Evolutionary conservation across 352 stramenopile genomes (phyloP).

Genomic region (Pythium biforme): DNA sequence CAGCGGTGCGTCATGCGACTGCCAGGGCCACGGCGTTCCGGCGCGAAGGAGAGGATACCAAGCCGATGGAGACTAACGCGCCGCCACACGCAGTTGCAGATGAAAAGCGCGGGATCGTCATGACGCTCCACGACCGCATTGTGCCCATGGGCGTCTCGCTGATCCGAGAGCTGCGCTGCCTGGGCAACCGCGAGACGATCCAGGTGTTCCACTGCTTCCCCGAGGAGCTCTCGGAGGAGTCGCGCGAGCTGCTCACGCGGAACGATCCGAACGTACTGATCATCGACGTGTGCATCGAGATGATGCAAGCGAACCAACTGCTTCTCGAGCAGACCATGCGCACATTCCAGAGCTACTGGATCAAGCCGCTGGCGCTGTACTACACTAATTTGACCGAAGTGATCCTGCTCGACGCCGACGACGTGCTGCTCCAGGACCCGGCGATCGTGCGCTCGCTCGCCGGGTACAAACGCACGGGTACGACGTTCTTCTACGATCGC

Average conservation of each 20-base stretch:
- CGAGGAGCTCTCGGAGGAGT: conserved; percentile 45
- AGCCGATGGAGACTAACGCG: neutral
- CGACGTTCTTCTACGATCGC: conserved; percentile 75
- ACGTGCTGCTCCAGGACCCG: conserved; percentile 46
- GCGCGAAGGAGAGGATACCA: neutral
- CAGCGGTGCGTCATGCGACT: neutral
- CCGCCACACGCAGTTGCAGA: neutral
- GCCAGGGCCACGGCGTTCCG: conserved; percentile 9
- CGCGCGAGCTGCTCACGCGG: conserved; percentile 37
- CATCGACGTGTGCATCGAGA: conserved; percentile 57
- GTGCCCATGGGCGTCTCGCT: conserved; percentile 61
- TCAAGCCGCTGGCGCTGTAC: conserved; percentile 32
- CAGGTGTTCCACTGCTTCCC: conserved; percentile 51
- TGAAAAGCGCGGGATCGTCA: conserved; percentile 37
- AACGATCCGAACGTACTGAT: conserved; percentile 56
- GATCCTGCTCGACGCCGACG: conserved; percentile 54
- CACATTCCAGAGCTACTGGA: conserved; percentile 31
- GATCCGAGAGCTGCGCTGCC: conserved; percentile 54
- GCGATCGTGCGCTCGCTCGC: conserved; percentile 35
- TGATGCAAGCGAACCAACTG: conserved; percentile 27
- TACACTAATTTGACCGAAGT: conserved; percentile 28
- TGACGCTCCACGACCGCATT: conserved; percentile 55
- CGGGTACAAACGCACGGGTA: conserved; percentile 51
- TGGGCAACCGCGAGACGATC: conserved; percentile 41
- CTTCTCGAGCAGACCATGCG: conserved; percentile 23